These are phyloP conservation scores for Cudoniella acicularis DNA, from an alignment of 495 filamentous ascomycete species.

Conservation along the genomic window DNA sequence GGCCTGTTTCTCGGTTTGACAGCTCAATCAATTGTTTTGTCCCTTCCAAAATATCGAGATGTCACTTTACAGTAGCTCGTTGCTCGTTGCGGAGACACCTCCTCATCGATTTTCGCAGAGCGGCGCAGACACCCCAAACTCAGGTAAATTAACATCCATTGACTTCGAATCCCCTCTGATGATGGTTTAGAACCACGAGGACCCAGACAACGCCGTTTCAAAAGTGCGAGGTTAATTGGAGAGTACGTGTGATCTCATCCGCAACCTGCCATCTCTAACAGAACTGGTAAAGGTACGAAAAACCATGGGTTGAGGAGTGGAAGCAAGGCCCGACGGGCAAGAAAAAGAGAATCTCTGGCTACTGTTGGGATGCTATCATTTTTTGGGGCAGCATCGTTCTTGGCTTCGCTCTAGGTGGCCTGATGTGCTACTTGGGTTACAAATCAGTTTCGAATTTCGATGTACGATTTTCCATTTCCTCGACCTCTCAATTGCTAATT, in stretches of 20 bases:
- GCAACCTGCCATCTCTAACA: not conserved
- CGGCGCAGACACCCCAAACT: not conserved
- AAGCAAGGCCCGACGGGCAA: not conserved
- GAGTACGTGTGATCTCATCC: not conserved
- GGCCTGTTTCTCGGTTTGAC: not conserved
- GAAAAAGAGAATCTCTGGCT: constrained; percentile 23
- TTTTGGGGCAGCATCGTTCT: constrained; percentile 27
- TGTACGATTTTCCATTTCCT: not conserved
- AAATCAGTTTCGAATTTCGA: not conserved
- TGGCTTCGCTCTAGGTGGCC: constrained; percentile 26
- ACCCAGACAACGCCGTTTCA: not conserved
- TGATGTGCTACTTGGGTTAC: constrained; percentile 21
- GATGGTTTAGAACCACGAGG: not conserved
- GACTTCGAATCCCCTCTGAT: not conserved
- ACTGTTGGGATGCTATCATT: constrained; percentile 30
- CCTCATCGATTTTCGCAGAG: not conserved
- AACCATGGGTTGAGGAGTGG: constrained; percentile 31
- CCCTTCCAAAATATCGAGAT: not conserved
- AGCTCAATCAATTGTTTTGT: not conserved
- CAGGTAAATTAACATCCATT: not conserved
- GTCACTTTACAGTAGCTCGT: not conserved
- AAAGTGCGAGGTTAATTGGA: not conserved
- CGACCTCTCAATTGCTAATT: not conserved
- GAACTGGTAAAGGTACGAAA: constrained; percentile 25
- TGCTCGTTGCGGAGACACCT: not conserved